Base-by-base conservation (phyloP, 2,329 filamentous ascomycete species). In the Westerdykella sp. region DNA sequence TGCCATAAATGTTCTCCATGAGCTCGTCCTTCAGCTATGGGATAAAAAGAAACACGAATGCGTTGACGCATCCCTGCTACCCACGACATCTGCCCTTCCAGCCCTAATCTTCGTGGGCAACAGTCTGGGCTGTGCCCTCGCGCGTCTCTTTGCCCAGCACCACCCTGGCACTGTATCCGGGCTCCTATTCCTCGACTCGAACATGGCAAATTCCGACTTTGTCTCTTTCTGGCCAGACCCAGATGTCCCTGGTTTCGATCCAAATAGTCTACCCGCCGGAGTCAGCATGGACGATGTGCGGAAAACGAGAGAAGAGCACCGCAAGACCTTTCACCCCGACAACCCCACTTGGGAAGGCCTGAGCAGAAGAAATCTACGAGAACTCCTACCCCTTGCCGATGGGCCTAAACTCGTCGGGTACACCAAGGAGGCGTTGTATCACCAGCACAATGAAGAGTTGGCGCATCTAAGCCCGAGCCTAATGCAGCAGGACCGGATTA, bases 131-230 rank as follows among this genome's bases (percentile, higher is more conserved):
- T 75, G 73, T 49, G 69, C 72, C 3, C 59, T 80, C 13, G 71
- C 71, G 1, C 71, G 78, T 1, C 67, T 80, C 7, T 79, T 75
- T 52, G 70, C 74, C 1, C 63, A 72, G 40, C 56, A 60, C 1
- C 70, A 77, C 40, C 71, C 74, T 0, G 66, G 69, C 2, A 67
- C 63, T 0, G 71, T 77, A 0, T 63, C 67, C 0, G 76, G 66
- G 0, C 59, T 75, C 28, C 43, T 81, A 1, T 69, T 80, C 7
- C 71, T 82, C 1, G 78, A 81, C 54, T 77, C 73, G 30, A 74
- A 78, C 48, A 73, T 81, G 56, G 74, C 78, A 13, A 77, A 80
- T 53, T 72, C 72, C 0, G 74, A 81, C 50, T 75, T 77, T 23
- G 70, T 77, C 1, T 74, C 72, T 5, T 47, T 80, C 4, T 78